phyloP scores from a whole-genome alignment of 768 basidiomycete genomes.

The Tulasnella calospora region DNA sequence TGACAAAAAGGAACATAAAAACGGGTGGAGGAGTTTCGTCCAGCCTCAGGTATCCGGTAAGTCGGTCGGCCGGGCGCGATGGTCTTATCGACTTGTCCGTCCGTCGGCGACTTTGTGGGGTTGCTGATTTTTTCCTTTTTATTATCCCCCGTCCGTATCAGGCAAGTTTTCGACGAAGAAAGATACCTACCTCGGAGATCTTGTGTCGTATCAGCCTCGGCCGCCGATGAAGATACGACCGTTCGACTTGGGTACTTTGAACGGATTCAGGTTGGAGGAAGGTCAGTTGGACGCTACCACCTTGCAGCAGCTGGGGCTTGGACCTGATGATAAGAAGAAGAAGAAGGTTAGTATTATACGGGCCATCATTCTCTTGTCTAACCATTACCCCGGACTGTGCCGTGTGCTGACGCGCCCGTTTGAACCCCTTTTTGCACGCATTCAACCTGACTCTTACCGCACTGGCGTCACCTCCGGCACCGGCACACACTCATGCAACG shows the following conservation, averaged over 20 bases:
- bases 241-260: constrained; percentile 13
- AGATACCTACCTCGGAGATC: constrained; percentile 23
- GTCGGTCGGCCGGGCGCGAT: background rate
- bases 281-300: constrained; percentile 23
- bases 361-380: background rate
- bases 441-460: constrained; percentile 2
- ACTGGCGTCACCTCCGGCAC: background rate
- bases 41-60: constrained; percentile 9
- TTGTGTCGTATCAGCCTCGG: constrained; percentile 3
- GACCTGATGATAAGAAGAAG: constrained; percentile 23
- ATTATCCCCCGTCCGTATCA: background rate
- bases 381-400: background rate
- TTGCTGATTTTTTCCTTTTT: constrained; percentile 12
- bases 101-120: background rate
- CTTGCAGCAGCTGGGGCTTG: constrained; percentile 21
- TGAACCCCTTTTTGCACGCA: background rate
- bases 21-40: constrained; percentile 22
- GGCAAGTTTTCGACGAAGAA: constrained; percentile 25
- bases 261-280: constrained; percentile 22
- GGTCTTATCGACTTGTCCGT: background rate
- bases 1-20: constrained; percentile 19
- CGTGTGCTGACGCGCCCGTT: background rate
- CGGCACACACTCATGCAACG: background rate
- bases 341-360: constrained; percentile 22
- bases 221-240: constrained; percentile 4